Base-by-base conservation (phyloP, 2,329 filamentous ascomycete genomes). In the Piedraia hortae region DNA sequence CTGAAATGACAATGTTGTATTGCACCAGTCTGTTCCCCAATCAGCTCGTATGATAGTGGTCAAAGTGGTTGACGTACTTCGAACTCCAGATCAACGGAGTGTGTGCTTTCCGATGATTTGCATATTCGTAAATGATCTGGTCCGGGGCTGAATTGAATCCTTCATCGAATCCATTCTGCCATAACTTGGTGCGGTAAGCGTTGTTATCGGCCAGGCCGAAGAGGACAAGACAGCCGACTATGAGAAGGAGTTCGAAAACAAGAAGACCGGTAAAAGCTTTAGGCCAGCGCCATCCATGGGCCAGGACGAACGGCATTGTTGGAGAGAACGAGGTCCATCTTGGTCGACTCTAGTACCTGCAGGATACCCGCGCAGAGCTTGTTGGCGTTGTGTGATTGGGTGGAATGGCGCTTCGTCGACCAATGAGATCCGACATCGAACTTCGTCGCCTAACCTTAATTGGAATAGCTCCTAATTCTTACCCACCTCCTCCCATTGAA, bases 401-500 rank as follows among this genome's bases (percentile, higher is more conserved):
- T 7, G 8, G 13, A 10, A 10, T 20, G 19, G 13, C 19, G 19
- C 14, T 21, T 23, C n/a, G n/a, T n/a, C n/a, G n/a, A n/a, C n/a
- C n/a, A n/a, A n/a, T n/a, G n/a, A n/a, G n/a, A n/a, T n/a, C n/a
- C n/a, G n/a, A n/a, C n/a, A n/a, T n/a, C n/a, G n/a, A n/a, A n/a
- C n/a, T n/a, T n/a, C n/a, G n/a, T n/a, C n/a, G n/a, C n/a, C n/a
- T n/a, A n/a, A n/a, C n/a, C n/a, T n/a, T n/a, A n/a, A n/a, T n/a
- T n/a, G n/a, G n/a, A n/a, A n/a, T n/a, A n/a, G n/a, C n/a, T n/a
- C n/a, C n/a, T n/a, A n/a, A n/a, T n/a, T n/a, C n/a, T n/a, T n/a
- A n/a, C n/a, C 40, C 18, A 51, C 37, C 45, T 91, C 80, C 47
- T 97, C 85, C 85, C 82, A 97, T 46, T 97, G 85, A 31, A 93